These are phyloP conservation scores for Termitomyces sp. DNA, from an alignment of 768 basidiomycete genomes.

Conservation along the genomic window DNA sequence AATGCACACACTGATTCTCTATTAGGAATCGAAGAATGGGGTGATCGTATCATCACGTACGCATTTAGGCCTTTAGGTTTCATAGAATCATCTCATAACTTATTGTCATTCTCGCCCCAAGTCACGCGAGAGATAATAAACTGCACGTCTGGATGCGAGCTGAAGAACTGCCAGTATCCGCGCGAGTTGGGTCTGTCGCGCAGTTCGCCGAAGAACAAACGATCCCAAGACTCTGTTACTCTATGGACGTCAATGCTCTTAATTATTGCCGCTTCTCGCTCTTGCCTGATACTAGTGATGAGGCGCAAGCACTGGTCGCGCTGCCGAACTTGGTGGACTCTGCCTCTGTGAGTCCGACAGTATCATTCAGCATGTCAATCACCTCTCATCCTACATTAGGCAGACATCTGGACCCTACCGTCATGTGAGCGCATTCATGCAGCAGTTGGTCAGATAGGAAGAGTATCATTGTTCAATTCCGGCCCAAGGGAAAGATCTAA, in stretches of 20 bases:
- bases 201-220: conserved; percentile 34
- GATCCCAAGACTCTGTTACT: conserved; percentile 51
- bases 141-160: conserved; percentile 67
- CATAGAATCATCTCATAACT: neutral
- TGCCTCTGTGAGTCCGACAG: conserved; percentile 16
- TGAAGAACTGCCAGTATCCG: conserved; percentile 35
- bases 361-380: neutral
- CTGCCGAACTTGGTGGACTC: conserved; percentile 90
- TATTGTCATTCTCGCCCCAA: conserved; percentile 21
- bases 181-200: conserved; percentile 52
- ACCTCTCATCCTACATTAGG: conserved; percentile 36
- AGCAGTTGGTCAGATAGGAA: conserved; percentile 63
- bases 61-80: conserved; percentile 17
- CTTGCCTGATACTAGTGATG: conserved; percentile 22
- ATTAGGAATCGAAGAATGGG: conserved; percentile 77
- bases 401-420: conserved; percentile 84
- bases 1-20: conserved; percentile 73
- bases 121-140: conserved; percentile 86
- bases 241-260: conserved; percentile 87
- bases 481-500: conserved; percentile 50
- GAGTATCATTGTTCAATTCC: conserved; percentile 28
- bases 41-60: conserved; percentile 67
- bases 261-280: conserved; percentile 93
- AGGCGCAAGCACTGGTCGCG: conserved; percentile 54
- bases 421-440: conserved; percentile 69